Conservation (phyloP, 331 rosid species). For the Telfairia occidentalis region DNA sequence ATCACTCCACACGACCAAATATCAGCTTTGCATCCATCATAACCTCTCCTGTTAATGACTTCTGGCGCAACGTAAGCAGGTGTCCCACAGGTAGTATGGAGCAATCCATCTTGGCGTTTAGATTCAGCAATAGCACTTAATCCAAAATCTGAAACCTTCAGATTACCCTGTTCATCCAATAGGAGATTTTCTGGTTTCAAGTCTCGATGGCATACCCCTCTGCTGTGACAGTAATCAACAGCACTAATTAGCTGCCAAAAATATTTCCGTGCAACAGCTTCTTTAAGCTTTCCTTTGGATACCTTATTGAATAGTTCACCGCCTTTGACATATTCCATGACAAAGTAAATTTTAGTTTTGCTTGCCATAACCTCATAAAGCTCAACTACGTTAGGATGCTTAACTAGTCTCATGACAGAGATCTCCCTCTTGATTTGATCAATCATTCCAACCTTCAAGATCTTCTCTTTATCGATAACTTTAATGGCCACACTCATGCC, state of each 20-base stretch:
- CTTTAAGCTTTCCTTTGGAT: slow-evolving; percentile 77
- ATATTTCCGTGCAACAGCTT: slow-evolving; percentile 58
- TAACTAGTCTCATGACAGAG: slow-evolving; percentile 64
- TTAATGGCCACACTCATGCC: slow-evolving; percentile 76
- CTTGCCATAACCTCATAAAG: slow-evolving; percentile 93
- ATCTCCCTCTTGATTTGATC: slow-evolving; percentile 88
- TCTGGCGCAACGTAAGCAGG: slow-evolving; percentile 96
- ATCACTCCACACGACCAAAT: slow-evolving; percentile 95
- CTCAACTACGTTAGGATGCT: slow-evolving; percentile 70
- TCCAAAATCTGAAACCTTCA: slow-evolving; percentile 87
- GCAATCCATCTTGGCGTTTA: slow-evolving; percentile 74
- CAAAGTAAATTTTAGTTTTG: slow-evolving; percentile 78
- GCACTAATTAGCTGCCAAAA: slow-evolving; percentile 77
- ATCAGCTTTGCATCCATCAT: slow-evolving; percentile 86
- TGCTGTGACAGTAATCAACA: slow-evolving; percentile 80
- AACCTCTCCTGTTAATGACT: slow-evolving; percentile 74
- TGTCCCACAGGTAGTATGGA: slow-evolving; percentile 91
- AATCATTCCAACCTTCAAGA: slow-evolving; percentile 72
- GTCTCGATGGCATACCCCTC: slow-evolving; percentile 83
- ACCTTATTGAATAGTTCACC: slow-evolving; percentile 89
- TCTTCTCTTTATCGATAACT: slow-evolving; percentile 66
- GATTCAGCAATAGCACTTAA: slow-evolving; percentile 68
- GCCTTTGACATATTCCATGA: slow-evolving; percentile 77
- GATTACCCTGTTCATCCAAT: slow-evolving; percentile 69
- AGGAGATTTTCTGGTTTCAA: slow-evolving; percentile 81